A percentile compares a stretch with the other conserved stretches of the same genome.
Conservation (phyloP, 2,329 filamentous ascomycete species). For the Colletotrichum trifolii region DNA sequence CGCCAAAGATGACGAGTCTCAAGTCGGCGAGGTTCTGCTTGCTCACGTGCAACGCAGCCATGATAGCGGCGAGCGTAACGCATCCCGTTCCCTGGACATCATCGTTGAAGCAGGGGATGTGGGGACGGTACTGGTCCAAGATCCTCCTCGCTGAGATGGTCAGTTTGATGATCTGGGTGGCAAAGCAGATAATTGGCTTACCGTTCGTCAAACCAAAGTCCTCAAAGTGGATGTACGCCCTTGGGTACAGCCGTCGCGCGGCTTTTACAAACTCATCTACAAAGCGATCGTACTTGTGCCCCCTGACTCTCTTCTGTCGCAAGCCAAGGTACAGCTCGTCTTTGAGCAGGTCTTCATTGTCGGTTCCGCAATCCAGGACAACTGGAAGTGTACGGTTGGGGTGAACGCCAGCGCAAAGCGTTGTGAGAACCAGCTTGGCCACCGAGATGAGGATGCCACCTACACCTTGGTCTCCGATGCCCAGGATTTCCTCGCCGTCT, state of each 20-base stretch:
- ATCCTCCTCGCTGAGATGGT: constrained; percentile 71
- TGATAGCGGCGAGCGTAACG: constrained; percentile 85
- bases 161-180: background rate
- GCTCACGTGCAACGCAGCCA: constrained; percentile 78
- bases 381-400: constrained; percentile 82
- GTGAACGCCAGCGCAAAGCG: constrained; percentile 87
- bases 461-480: constrained; percentile 89
- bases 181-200: constrained; percentile 41
- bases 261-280: constrained; percentile 79
- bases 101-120: constrained; percentile 89
- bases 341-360: constrained; percentile 79
- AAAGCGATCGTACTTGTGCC: constrained; percentile 80
- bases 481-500: constrained; percentile 79
- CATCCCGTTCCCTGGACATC: constrained; percentile 91
- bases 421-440: constrained; percentile 85
- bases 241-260: constrained; percentile 77
- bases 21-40: constrained; percentile 74
- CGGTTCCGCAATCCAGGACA: constrained; percentile 86
- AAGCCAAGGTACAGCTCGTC: constrained; percentile 86
- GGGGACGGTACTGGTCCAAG: constrained; percentile 77
- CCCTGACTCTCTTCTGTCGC: constrained; percentile 72
- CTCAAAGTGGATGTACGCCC: constrained; percentile 88
- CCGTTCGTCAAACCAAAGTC: constrained; percentile 85
- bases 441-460: constrained; percentile 86
- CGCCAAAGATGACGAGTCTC: constrained; percentile 80